Evolutionary conservation across 306 rosid species (phyloP).

Genomic region (Prunus armeniaca): DNA sequence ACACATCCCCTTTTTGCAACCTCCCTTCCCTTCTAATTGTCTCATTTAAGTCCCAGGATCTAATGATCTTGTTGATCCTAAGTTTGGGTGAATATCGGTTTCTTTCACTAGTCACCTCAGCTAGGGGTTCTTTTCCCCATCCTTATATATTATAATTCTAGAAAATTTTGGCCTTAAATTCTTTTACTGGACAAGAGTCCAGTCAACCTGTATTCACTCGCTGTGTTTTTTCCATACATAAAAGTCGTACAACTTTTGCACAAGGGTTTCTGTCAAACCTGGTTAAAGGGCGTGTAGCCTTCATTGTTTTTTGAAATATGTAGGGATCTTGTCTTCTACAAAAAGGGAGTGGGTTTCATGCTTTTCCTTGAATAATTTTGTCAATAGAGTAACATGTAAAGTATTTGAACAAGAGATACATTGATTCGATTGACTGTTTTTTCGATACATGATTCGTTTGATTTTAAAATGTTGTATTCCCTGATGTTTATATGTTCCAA

Average conservation of each 20-base stretch:
- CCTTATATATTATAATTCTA: background rate
- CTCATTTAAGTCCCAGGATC: conserved; percentile 58
- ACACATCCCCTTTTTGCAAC: conserved; percentile 59
- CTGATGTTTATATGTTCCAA: background rate
- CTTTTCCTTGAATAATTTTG: background rate
- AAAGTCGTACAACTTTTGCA: background rate
- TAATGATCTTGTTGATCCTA: conserved; percentile 41
- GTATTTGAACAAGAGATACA: background rate
- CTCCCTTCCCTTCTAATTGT: conserved; percentile 43
- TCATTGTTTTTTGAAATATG: background rate
- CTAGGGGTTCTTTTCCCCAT: conserved; percentile 1
- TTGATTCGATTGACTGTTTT: background rate
- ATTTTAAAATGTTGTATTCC: background rate
- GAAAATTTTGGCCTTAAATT: conserved; percentile 32
- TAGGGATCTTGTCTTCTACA: background rate
- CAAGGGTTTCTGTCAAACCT: background rate
- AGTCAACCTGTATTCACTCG: background rate
- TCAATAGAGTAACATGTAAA: background rate
- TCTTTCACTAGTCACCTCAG: background rate
- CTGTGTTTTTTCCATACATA: background rate
- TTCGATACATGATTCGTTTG: background rate
- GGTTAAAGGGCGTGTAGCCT: background rate
- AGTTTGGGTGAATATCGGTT: conserved; percentile 33
- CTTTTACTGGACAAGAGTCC: conserved; percentile 21
- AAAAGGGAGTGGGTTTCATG: background rate